Conservation (phyloP, 306 rosid genomes). For the Rosa chinensis region DNA sequence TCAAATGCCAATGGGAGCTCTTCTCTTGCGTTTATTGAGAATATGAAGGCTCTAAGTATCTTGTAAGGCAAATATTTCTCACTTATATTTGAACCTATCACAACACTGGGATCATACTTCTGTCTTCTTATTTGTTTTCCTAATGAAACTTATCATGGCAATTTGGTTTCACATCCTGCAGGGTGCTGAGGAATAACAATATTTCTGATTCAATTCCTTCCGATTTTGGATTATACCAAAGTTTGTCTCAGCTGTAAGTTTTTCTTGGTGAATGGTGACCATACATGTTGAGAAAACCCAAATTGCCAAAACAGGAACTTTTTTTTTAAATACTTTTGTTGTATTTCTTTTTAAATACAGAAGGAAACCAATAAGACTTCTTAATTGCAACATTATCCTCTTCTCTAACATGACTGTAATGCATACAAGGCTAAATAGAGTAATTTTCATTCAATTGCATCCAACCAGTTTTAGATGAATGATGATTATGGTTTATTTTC, state of each 20-base stretch:
- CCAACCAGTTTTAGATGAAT: not conserved
- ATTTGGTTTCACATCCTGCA: too few species aligned
- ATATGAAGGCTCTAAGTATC: slow-evolving; percentile 55
- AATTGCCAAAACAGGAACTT: not conserved
- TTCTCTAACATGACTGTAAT: not conserved
- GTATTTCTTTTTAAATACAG: not conserved
- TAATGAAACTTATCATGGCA: too few species aligned
- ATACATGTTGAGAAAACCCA: not conserved
- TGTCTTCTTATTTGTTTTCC: too few species aligned
- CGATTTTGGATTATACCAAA: slow-evolving; percentile 45
- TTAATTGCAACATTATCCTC: not conserved
- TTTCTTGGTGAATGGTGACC: not conserved
- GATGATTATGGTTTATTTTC: too few species aligned
- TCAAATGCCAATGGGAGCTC: slow-evolving; percentile 74
- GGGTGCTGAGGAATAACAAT: too few species aligned
- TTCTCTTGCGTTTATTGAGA: slow-evolving; percentile 55
- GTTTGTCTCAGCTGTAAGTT: slow-evolving; percentile 59
- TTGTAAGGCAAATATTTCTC: slow-evolving; percentile 47
- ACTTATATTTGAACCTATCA: not conserved
- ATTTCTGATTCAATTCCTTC: slow-evolving; percentile 33
- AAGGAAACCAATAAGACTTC: not conserved
- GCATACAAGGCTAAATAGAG: not conserved
- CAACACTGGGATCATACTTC: not conserved
- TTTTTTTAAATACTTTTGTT: not conserved
- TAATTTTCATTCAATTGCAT: not conserved